Base-by-base conservation (phyloP, 1,284 basidiomycete genomes). In the Cryptococcus neoformans region DNA sequence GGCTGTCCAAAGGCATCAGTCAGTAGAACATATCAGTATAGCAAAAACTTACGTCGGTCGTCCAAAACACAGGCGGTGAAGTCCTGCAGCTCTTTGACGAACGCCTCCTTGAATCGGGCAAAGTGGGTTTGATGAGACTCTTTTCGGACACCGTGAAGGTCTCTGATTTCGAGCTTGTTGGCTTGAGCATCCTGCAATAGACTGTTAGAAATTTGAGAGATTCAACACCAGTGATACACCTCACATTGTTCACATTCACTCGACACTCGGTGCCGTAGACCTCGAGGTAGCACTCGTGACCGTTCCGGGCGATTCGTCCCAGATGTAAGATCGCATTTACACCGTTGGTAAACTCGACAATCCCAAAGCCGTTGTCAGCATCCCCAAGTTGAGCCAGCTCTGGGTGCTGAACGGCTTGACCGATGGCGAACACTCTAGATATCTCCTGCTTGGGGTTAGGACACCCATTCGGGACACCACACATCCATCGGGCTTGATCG, bases 311-410 rank as follows among this genome's bases (percentile, higher is more conserved):
- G 12, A 62, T 63, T 3, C 66, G 53, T 35, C 57, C 53, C 14
- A 67, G 47, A 47, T 66, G 55, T 41, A 67, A 53, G 40, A 44
- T 58, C 37, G 51, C 48, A 17, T 55, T n/a, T 38, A 55, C 57
- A 36, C 66, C 66, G 44, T 59, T 59, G 17, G 35, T 47, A 46
- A 64, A 66, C 54, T 59, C 62, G 44, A 67, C 56, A 17, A 58
- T 10, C n/a, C 44, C 60, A 12, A 56, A 45, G 1, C 56, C 61
- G 47, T 65, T 65, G 60, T 67, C 66, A 16, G 53, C 48, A 47
- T 70, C 68, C 16, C 51, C 51, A 14, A 54, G 45, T 40, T 65
- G 38, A 4, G 34, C 21, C 34, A 70, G 57, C 41, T 65, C 66
- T 28, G 60, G 55, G 46, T 65, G 54, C 7, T 51, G 49, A 21